Conservation (phyloP, 192 early-diverging fungal species). For the Backusella australiensis region DNA sequence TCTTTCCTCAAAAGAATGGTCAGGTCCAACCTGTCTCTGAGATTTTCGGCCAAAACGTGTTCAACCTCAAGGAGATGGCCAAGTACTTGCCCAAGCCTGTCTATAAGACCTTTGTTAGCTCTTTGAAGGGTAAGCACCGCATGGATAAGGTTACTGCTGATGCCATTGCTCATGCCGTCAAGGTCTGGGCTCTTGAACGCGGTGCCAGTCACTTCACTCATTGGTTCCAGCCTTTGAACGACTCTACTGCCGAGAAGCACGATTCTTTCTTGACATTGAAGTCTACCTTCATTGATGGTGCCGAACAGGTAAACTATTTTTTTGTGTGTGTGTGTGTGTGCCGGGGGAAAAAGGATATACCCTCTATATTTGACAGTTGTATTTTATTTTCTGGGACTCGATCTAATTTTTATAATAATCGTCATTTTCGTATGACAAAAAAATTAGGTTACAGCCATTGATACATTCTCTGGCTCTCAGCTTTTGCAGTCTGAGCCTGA, state of each 20-base stretch:
- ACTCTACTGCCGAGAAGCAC: conserved; percentile 98
- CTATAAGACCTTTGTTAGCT: conserved; percentile 88
- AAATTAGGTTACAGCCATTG: conserved; percentile 64
- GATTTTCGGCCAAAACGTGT: conserved; percentile 93
- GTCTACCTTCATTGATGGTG: conserved; percentile 74
- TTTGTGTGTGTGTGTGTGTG: neutral
- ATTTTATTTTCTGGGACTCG: neutral
- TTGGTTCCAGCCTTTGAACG: conserved; percentile 99
- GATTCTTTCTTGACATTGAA: conserved; percentile 95
- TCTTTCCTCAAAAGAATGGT: conserved; percentile 76
- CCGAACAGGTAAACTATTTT: conserved; percentile 69
- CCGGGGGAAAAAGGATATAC: neutral
- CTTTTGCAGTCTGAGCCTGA: conserved; percentile 98
- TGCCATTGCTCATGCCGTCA: conserved; percentile 95
- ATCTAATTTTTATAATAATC: neutral
- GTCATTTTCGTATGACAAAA: neutral
- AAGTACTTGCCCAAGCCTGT: conserved; percentile 93
- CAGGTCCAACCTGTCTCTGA: conserved; percentile 82
- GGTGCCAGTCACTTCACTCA: conserved; percentile 98
- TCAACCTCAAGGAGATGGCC: conserved; percentile 86
- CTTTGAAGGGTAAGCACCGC: conserved; percentile 85
- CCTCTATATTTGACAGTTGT: conserved; percentile 12
- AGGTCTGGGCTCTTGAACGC: conserved; percentile 96
- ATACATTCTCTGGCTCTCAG: conserved; percentile 95
- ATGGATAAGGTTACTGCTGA: conserved; percentile 95